Evolutionary conservation across 148 eudicot species (phyloP), one percentile per base, ranked within the genome.

Genomic region (Spergularia marina): DNA sequence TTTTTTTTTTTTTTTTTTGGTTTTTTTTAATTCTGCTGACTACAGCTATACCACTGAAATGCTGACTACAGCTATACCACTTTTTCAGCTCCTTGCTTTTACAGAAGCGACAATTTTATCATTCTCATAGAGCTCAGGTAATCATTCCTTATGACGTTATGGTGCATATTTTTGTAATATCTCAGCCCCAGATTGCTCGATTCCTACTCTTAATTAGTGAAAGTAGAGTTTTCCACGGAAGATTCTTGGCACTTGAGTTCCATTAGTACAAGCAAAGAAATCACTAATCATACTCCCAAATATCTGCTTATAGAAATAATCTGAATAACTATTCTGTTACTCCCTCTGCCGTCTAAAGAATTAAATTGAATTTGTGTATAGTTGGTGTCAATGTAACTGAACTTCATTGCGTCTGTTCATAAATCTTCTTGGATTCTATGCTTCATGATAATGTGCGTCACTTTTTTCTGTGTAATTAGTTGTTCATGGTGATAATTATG

Each of bases 101-200:
- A 86, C 96, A 86, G 79, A 95, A 90, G 86, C 86, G 96, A 60
- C 96, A 85, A 81, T 95, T 95, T 86, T 95, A 87, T 86, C 98
- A 95, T 77, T 95, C 98, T 14, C 98, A 95, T 64, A 86, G 98
- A 88, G 96, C 98, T 76, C 97, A 94, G 91, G 98, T 94, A 79
- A 81, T 68, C 47, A 68, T 39, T 68, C 52, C 73, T 39, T 63
- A 18, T 17, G 52, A 41, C 34, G 10, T 52, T 47, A 21, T 25
- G 15, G 18, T 56, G 62, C 6, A 41, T 39, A 30, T 65, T 53
- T 12, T 36, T 53, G 12, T 52, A 49, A 5, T 68, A 15, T 59
- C 44, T 41, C 8, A 55, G 6, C 12, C 53, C 16, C 12, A 58
- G 34, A 30, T 68, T 57, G 57, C 14, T 51, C 53, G 40, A n/a